phyloP scores from a whole-genome alignment of 805 yeast species.

The Wickerhamomyces mucosus region DNA sequence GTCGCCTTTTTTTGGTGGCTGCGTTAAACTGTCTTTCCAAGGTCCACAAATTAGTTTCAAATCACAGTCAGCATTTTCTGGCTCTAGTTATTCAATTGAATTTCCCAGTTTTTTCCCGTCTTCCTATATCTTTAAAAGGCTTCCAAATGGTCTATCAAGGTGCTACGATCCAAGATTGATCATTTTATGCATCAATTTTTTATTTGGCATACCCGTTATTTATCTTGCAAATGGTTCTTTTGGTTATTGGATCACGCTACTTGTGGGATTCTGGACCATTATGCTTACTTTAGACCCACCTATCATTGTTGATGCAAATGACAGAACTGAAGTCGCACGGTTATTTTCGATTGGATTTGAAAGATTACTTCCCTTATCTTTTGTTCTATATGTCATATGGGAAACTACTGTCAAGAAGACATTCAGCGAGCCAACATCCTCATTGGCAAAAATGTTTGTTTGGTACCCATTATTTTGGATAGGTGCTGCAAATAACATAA shows the following conservation, averaged over 20 bases:
- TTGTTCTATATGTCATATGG: conserved; percentile 68
- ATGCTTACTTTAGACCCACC: conserved; percentile 78
- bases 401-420: conserved; percentile 42
- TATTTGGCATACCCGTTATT: conserved; percentile 55
- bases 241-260: conserved; percentile 51
- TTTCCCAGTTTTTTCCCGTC: conserved; percentile 71
- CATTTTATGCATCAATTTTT: conserved; percentile 47
- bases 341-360: conserved; percentile 64
- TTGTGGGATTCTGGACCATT: conserved; percentile 81
- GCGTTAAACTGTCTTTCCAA: conserved; percentile 48
- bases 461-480: conserved; percentile 85
- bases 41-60: conserved; percentile 24
- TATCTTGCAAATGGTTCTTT: conserved; percentile 35
- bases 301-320: conserved; percentile 39
- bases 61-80: conserved; percentile 38
- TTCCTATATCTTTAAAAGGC: conserved; percentile 51
- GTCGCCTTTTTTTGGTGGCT: conserved; percentile 71
- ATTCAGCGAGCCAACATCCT: conserved; percentile 29
- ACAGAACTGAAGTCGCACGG: conserved; percentile 44
- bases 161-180: conserved; percentile 63
- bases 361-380: conserved; percentile 65
- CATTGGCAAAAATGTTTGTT: conserved; percentile 25
- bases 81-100: conserved; percentile 38
- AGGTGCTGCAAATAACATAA: conserved; percentile 76
- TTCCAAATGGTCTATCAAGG: conserved; percentile 29